Conservation (phyloP, 495 filamentous ascomycete species). For the Saxispiralis lemnorum region DNA sequence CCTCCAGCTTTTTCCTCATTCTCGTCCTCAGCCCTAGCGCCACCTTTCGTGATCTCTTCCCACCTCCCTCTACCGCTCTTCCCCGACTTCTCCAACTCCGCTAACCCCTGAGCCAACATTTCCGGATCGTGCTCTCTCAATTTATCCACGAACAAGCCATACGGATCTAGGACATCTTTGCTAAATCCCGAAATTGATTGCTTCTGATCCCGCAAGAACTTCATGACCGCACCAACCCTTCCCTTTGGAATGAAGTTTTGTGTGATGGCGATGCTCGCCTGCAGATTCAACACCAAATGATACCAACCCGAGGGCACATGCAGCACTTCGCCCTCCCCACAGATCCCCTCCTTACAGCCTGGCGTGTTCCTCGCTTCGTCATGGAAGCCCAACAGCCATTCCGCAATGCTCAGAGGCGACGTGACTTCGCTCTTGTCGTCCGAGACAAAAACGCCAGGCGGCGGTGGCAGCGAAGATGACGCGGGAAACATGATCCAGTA, state of each 20-base stretch:
- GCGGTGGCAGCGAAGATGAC: constrained; percentile 39
- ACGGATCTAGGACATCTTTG: constrained; percentile 54
- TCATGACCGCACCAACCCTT: constrained; percentile 56
- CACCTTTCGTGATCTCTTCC: constrained; percentile 50
- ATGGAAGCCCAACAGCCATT: constrained; percentile 88
- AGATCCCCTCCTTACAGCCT: constrained; percentile 77
- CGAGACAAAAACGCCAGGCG: constrained; percentile 83
- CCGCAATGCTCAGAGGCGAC: constrained; percentile 81
- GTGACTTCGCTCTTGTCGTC: constrained; percentile 89
- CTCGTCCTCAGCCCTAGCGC: constrained; percentile 27
- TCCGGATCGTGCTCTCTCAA: constrained; percentile 47
- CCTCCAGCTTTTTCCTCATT: constrained; percentile 27
- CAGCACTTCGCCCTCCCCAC: constrained; percentile 69
- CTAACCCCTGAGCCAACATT: constrained; percentile 43
- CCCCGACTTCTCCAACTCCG: constrained; percentile 40
- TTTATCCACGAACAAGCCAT: constrained; percentile 52
- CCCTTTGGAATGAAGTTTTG: constrained; percentile 85
- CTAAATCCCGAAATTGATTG: constrained; percentile 79
- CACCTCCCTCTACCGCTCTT: constrained; percentile 59
- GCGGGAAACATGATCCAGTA: constrained; percentile 97
- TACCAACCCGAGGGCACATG: constrained; percentile 93
- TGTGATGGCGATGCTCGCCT: constrained; percentile 70
- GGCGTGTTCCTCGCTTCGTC: constrained; percentile 59
- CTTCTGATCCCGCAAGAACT: constrained; percentile 65
- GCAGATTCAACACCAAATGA: constrained; percentile 86